phyloP scores from a whole-genome alignment of 2,329 filamentous ascomycete species.

The Juglanconis oblonga region DNA sequence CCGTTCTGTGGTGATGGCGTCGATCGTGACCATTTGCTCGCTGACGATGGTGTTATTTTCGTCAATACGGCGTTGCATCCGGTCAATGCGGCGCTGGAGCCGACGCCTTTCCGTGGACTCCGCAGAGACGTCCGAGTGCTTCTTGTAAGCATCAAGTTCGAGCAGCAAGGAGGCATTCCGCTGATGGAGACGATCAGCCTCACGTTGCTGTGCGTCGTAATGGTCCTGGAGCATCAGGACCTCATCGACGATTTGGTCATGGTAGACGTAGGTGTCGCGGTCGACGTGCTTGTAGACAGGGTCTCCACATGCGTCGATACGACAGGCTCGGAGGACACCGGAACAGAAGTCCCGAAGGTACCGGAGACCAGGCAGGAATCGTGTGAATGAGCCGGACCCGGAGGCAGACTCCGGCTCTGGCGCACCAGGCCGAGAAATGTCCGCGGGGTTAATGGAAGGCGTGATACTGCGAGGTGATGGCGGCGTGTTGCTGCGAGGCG shows the following conservation, averaged over 20 bases:
- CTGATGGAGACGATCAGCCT: no score
- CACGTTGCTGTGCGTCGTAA: no score
- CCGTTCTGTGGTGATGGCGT: constrained; percentile 60
- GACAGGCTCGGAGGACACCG: constrained; percentile 43
- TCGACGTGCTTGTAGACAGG: no score
- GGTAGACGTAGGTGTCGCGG: constrained; percentile 30
- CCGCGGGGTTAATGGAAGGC: constrained; percentile 40
- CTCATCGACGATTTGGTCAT: not conserved
- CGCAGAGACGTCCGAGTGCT: no score
- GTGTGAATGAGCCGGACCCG: constrained; percentile 29
- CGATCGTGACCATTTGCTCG: constrained; percentile 61
- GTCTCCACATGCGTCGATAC: constrained; percentile 20
- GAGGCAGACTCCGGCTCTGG: constrained; percentile 44
- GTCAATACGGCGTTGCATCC: constrained; percentile 31
- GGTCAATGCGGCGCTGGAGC: no score
- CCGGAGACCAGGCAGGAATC: constrained; percentile 52
- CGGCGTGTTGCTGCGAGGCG: not conserved
- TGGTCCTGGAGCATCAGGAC: no score
- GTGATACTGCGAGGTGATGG: not conserved
- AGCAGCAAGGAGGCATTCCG: no score
- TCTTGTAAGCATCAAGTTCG: no score
- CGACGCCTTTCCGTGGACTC: no score
- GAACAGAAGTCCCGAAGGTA: constrained; percentile 47
- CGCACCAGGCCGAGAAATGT: constrained; percentile 55
- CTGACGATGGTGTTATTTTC: constrained; percentile 60